Base-by-base conservation (phyloP, 352 stramenopile genomes). In the Phytophthora foliorum region DNA sequence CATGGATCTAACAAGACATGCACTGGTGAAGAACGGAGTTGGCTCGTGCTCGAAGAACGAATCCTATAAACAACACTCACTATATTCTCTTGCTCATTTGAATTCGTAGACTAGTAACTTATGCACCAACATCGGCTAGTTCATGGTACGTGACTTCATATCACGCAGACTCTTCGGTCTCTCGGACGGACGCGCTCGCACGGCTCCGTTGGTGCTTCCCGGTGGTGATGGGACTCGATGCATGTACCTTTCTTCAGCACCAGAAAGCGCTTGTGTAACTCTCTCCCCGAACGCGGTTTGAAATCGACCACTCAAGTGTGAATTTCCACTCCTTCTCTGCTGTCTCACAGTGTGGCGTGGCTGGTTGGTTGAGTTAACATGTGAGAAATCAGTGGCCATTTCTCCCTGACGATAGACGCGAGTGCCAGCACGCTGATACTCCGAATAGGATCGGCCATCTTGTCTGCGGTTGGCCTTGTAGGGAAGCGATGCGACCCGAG, bases 381-480 rank as follows among this genome's bases (percentile, higher is more conserved):
- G 41, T 7, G 46, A 55, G 27, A 72, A 67, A 39, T 72, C 16
- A 13, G 41, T 58, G n/a, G 38, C 32, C 10, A 67, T 67, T 14
- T 53, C 57, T 21, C 34, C 57, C 3, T 57, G 57, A 6, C 34
- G 42, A 29, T 58, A 62, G 11, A 58, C 51, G 14, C 57, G 57
- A 50, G 57, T 50, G 4, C 50, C 53, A n/a, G 39, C 41, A 11
- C 57, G 57, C 32, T 66, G 53, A 42, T 66, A 70, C 21, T 74
- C 60, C 0, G 67, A 70, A 38, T 74, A 70, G 6, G 67, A 59
- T n/a, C 54, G 22, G 4, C 22, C 39, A 24, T 57, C 36, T 3
- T 54, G 41, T 46, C 55, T 34, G 44, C 50, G 32, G 8, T 32
- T 22, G 5, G 34, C 14, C 16, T 48, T 64, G 22, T 46, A 34